A percentile compares a stretch with the other conserved stretches of the same genome.
These are phyloP conservation scores for Leptographium wingfieldii DNA, from an alignment of 2,329 filamentous ascomycete genomes.

Conservation along the genomic window DNA sequence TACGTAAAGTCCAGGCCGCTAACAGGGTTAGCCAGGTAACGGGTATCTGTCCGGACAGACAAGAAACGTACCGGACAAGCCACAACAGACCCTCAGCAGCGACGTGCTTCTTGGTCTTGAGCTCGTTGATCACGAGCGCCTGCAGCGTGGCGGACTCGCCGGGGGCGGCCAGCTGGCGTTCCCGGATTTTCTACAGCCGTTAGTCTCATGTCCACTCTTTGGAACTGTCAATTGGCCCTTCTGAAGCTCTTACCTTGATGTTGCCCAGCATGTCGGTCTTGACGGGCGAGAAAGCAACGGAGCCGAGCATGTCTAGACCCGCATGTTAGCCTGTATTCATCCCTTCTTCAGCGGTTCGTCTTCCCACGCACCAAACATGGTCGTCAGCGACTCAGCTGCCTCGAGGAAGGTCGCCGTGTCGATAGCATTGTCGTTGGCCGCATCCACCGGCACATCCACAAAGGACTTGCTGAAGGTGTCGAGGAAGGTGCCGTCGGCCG, in stretches of 20 bases:
- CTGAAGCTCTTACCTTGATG: slow-evolving; percentile 53
- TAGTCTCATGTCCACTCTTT: background rate
- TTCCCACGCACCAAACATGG: slow-evolving; percentile 59
- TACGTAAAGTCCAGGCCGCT: slow-evolving; percentile 92
- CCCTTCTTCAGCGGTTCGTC: no score
- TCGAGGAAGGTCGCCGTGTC: slow-evolving; percentile 80
- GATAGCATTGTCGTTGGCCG: slow-evolving; percentile 63
- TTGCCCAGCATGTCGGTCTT: slow-evolving; percentile 88
- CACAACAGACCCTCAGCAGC: slow-evolving; percentile 86
- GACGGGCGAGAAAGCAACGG: slow-evolving; percentile 74
- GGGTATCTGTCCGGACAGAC: background rate
- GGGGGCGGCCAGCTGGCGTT: slow-evolving; percentile 67
- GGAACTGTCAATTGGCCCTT: background rate
- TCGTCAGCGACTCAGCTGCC: slow-evolving; percentile 74
- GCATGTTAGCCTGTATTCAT: background rate
- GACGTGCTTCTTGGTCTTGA: slow-evolving; percentile 77
- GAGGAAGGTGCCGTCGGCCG: slow-evolving; percentile 67
- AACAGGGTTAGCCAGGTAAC: slow-evolving; percentile 1
- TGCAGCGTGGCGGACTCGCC: slow-evolving; percentile 74
- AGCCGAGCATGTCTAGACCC: slow-evolving; percentile 45
- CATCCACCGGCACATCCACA: slow-evolving; percentile 64
- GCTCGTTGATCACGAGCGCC: slow-evolving; percentile 71
- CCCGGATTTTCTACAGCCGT: slow-evolving; percentile 66
- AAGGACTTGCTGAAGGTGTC: slow-evolving; percentile 77
- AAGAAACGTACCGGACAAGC: slow-evolving; percentile 59